Evolutionary conservation across 805 yeast genomes (phyloP).

Genomic region (Metschnikowia peoriensis): DNA sequence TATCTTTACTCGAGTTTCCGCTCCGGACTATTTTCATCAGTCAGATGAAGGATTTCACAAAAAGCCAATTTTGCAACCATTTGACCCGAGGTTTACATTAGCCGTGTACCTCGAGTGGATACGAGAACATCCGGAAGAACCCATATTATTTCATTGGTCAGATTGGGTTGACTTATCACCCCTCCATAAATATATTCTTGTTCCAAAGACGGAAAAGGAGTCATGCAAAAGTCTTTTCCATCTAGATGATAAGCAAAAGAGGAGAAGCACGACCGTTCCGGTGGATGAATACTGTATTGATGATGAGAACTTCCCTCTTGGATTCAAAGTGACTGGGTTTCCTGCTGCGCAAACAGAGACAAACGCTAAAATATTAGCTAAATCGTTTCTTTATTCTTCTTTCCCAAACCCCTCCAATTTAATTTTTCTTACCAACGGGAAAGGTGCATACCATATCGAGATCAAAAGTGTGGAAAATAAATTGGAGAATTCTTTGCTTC

Average conservation of each 20-base stretch:
- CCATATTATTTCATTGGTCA: slow-evolving; percentile 21
- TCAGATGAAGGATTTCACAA: neutral
- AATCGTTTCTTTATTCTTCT: slow-evolving; percentile 25
- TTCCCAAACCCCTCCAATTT: slow-evolving; percentile 31
- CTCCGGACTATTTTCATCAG: slow-evolving; percentile 5
- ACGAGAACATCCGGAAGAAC: slow-evolving; percentile 4
- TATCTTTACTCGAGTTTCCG: slow-evolving; percentile 5
- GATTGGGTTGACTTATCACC: slow-evolving; percentile 18
- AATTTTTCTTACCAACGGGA: slow-evolving; percentile 27
- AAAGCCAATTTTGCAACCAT: slow-evolving; percentile 15
- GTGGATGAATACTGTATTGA: slow-evolving; percentile 23
- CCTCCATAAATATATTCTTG: slow-evolving; percentile 14
- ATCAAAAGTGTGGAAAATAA: slow-evolving; percentile 18
- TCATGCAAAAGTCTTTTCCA: slow-evolving; percentile 23
- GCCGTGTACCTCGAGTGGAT: slow-evolving; percentile 19
- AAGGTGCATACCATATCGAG: slow-evolving; percentile 23
- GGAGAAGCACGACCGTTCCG: slow-evolving; percentile 5
- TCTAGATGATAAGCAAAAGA: slow-evolving; percentile 10
- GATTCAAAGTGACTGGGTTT: slow-evolving; percentile 20
- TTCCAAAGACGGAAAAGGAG: slow-evolving; percentile 9
- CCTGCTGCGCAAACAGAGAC: slow-evolving; percentile 26
- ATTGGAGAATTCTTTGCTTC: slow-evolving; percentile 20
- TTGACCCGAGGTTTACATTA: slow-evolving; percentile 24
- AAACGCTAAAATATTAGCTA: slow-evolving; percentile 28
- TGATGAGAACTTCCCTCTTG: slow-evolving; percentile 19